phyloP scores from a whole-genome alignment of 1,284 basidiomycete species.

The Trichosporon coremiiforme region DNA sequence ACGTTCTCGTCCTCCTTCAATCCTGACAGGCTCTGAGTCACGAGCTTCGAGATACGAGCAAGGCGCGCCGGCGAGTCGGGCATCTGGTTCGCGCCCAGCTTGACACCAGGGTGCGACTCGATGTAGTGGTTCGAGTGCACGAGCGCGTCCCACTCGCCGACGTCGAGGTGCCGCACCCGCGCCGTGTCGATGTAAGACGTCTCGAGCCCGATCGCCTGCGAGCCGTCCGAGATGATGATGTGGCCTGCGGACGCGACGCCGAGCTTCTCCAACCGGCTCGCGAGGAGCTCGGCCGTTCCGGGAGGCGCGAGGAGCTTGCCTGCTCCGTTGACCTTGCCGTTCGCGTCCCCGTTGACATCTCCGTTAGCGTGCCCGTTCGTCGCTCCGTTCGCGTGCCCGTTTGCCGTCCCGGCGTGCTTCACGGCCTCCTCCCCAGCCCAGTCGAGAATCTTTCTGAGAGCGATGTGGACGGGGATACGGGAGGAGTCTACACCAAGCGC shows the following conservation, averaged over 20 bases:
- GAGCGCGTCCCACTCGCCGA: conserved; percentile 14
- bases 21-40: neutral
- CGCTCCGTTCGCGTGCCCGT: neutral
- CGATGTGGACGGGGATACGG: conserved; percentile 29
- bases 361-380: too few relatives aligned
- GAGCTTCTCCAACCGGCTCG: conserved; percentile 1
- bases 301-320: conserved; percentile 6
- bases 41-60: conserved; percentile 26
- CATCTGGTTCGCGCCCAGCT: conserved; percentile 15
- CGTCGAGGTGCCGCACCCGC: conserved; percentile 13
- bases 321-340: too few relatives aligned
- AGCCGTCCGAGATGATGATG: conserved; percentile 27
- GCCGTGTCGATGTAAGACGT: conserved; percentile 14
- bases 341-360: too few relatives aligned
- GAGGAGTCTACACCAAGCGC: conserved; percentile 28
- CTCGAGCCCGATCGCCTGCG: conserved; percentile 29
- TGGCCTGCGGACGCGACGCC: conserved; percentile 30
- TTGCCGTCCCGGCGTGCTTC: neutral
- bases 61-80: conserved; percentile 25
- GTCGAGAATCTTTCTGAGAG: conserved; percentile 29
- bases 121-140: conserved; percentile 35
- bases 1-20: conserved; percentile 6
- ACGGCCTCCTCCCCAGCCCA: conserved; percentile 25
- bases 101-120: conserved; percentile 28
- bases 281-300: conserved; percentile 10